Percentiles rank a stretch among this genome's conserved stretches.
phyloP scores from a whole-genome alignment of 441 rosid genomes.

The Adansonia grandidieri region DNA sequence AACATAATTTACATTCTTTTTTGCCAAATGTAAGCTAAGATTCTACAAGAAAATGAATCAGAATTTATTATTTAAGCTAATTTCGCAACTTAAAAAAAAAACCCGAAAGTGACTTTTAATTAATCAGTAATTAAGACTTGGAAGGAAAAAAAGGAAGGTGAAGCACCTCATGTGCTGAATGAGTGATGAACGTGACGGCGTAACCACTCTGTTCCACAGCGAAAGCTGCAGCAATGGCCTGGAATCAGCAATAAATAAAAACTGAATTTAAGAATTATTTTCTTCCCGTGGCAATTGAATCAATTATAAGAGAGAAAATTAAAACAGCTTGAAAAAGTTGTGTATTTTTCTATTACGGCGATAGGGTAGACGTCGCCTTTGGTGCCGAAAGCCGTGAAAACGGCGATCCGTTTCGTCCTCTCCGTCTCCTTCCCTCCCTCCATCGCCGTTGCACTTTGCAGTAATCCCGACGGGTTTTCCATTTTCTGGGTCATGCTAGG shows the following conservation, averaged over 20 bases:
- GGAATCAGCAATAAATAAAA: conserved; percentile 20
- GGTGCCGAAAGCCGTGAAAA: conserved; percentile 93
- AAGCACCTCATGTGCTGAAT: conserved; percentile 75
- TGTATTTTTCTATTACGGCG: conserved; percentile 46
- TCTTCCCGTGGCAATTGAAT: neutral
- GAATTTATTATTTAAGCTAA: neutral
- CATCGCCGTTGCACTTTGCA: neutral
- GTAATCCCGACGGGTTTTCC: neutral
- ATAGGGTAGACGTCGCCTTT: conserved; percentile 85
- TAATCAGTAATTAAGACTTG: neutral
- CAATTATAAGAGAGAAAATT: neutral
- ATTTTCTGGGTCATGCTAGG: no score
- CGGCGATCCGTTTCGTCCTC: conserved; percentile 55
- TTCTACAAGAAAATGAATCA: conserved; percentile 44
- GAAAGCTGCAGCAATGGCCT: conserved; percentile 87
- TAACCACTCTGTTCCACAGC: conserved; percentile 57
- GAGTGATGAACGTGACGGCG: conserved; percentile 65
- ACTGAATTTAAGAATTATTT: neutral
- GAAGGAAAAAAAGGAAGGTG: neutral
- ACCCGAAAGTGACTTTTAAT: neutral
- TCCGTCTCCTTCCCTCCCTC: conserved; percentile 28
- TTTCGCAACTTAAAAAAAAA: neutral
- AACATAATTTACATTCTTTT: conserved; percentile 43
- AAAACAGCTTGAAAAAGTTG: neutral
- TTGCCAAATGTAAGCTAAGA: conserved; percentile 55